A percentile compares a stretch with the other conserved stretches of the same genome.
Conservation (phyloP, 2,329 filamentous ascomycete species). For the Teratosphaeria zuluensis region DNA sequence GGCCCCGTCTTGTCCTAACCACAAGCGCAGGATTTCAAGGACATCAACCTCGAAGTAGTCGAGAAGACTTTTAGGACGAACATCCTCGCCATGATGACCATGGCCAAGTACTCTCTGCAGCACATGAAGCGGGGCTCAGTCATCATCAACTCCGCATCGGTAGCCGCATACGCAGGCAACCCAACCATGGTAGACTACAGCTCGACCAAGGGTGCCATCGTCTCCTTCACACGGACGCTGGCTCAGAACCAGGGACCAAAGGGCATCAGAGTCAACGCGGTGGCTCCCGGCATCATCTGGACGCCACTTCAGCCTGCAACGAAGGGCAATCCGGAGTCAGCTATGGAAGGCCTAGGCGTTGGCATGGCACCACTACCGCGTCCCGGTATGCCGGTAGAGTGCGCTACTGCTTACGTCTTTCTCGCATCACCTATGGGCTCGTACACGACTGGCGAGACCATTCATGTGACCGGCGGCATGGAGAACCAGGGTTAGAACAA, state of each 20-base stretch:
- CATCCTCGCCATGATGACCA: slow-evolving; percentile 67
- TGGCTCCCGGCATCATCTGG: slow-evolving; percentile 70
- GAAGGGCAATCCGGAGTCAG: slow-evolving; percentile 51
- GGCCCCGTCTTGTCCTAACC: neutral
- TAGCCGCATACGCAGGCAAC: slow-evolving; percentile 66
- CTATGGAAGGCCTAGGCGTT: slow-evolving; percentile 63
- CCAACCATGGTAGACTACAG: slow-evolving; percentile 76
- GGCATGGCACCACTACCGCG: slow-evolving; percentile 17
- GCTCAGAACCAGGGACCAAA: slow-evolving; percentile 63
- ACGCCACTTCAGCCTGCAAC: slow-evolving; percentile 65
- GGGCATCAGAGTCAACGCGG: slow-evolving; percentile 66
- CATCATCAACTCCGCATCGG: slow-evolving; percentile 77
- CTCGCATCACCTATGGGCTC: slow-evolving; percentile 48
- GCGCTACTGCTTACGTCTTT: slow-evolving; percentile 74
- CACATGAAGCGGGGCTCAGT: slow-evolving; percentile 65
- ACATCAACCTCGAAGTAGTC: slow-evolving; percentile 71
- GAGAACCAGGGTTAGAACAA: slow-evolving; percentile 36
- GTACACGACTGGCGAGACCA: slow-evolving; percentile 65
- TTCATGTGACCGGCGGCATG: slow-evolving; percentile 52
- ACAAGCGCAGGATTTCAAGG: slow-evolving; percentile 50
- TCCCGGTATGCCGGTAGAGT: slow-evolving; percentile 54
- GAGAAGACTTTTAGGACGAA: slow-evolving; percentile 70
- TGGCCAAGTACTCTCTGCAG: slow-evolving; percentile 64
- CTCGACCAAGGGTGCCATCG: slow-evolving; percentile 66
- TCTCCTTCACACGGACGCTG: slow-evolving; percentile 67